Base-by-base conservation (phyloP, 495 filamentous ascomycete genomes). In the Daldinia bambusicola region DNA sequence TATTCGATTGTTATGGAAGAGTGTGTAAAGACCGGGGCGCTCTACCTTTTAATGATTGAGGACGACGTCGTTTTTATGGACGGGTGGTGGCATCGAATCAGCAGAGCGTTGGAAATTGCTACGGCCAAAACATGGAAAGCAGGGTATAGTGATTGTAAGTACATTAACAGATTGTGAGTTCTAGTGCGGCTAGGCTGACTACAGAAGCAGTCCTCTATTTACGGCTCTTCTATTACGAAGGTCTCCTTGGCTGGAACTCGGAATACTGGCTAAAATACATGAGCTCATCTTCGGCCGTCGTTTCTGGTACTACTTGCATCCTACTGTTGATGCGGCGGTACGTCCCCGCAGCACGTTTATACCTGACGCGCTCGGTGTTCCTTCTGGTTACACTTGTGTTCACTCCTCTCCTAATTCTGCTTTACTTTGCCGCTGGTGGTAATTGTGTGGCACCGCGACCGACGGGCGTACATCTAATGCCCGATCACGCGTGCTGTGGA, bases 161-260 rank as follows among this genome's bases (percentile, higher is more conserved):
- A 55, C 38, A 26, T 12, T 36, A 14, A 26, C 20, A 20, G 16
- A 18, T 4, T 48, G 13, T 16, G 40, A 8, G 48, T 48, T 1
- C 10, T 16, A 0, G 6, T 36, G 9, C 12, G 7, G 2, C 4
- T 52, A 32, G 9, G 10, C 55, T 66, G 34, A 66, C 22, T 3
- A 8, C 20, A 7, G n/a, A 45, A 45, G 36, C 36, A 75, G 68
- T 66, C 63, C 52, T 89, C 2, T 89, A 88, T 62, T 76, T 90
- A 18, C 83, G 87, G 2, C 78, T 89, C 4, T 90, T 90, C 75
- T 87, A 87, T 72, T 86, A 84, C 6, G 86, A 88, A 71, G 79
- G 82, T 48, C 81, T 84, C 26, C 78, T 86, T 13, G 86, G 86
- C 20, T 88, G 85, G 86, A 87, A 87, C 67, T 80, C 74, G 14